Base-by-base conservation (phyloP, 2,329 filamentous ascomycete genomes). In the Pyrenochaeta sp. region DNA sequence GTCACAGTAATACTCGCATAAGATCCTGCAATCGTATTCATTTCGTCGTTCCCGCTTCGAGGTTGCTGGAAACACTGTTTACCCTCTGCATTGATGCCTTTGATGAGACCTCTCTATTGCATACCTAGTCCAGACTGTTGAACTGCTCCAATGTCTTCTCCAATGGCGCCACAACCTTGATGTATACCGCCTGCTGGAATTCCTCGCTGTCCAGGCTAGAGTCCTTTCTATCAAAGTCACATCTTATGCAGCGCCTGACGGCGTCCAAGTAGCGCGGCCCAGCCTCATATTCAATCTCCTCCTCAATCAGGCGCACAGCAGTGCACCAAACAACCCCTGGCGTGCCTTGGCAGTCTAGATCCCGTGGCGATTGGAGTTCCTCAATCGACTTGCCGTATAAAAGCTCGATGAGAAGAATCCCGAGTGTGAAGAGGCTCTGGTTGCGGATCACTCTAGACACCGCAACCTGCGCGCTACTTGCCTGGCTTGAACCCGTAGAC, bases 341-440 rank as follows among this genome's bases (percentile, higher is more conserved):
- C 3, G 53, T 56, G n/a, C 45, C 45, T 19, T 43, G 18, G 14
- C 45, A 50, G 10, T 51, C 21, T 3, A 51, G 36, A 29, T 58
- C 47, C 8, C 35, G 21, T 3, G 52, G 19, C 8, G 20, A 30
- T 3, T 53, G 44, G 6, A 67, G 42, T 3, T 61, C 44, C 8
- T 65, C 51, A 22, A 70, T 53, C 1, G 59, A 32, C 30, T 56
- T 50, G 3, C 55, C 57, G 36, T 65, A 57, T 45, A 65, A 68
- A 6, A 72, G 56, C 42, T 72, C 66, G 13, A 70, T 65, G 1
- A 72, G 58, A 17, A 69, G 35, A 3, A 71, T 34, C 1, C 68
- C 68, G 1, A 72, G 53, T 1, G 62, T 59, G 42, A 68, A 72
- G 2, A 72, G 24, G 2, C 60, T 61, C 26, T 57, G 53, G 28